phyloP scores from a whole-genome alignment of 345 rosid genomes.

The Raphanus sativus region DNA sequence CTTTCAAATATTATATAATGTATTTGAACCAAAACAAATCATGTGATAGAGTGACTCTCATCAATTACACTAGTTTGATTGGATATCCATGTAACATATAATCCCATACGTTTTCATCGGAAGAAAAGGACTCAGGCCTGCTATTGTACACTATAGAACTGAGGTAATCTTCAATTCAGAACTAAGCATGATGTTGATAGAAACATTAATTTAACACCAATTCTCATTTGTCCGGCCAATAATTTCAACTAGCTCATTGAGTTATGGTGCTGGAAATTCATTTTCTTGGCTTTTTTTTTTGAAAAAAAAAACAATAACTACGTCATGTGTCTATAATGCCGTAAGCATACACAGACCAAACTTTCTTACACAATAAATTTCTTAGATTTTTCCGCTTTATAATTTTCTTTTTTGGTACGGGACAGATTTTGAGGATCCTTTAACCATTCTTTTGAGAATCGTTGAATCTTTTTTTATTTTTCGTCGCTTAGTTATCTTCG shows the following conservation, averaged over 20 bases:
- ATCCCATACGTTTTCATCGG: not conserved
- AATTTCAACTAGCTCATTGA: constrained; percentile 12
- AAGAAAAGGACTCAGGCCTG: not conserved
- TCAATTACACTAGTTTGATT: no score
- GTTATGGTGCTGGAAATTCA: constrained; percentile 1
- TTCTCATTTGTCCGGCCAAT: not conserved
- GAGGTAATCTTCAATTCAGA: not conserved
- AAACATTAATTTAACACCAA: not conserved
- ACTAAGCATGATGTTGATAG: not conserved
- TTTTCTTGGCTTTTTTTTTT: not conserved
- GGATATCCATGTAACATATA: no score
- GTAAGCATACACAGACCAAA: constrained; percentile 32
- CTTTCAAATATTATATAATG: no score
- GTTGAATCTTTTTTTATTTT: not conserved
- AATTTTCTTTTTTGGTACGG: constrained; percentile 29
- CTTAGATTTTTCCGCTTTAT: constrained; percentile 21
- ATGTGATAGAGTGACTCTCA: not conserved
- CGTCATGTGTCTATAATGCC: constrained; percentile 22
- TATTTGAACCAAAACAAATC: not conserved
- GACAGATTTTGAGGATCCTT: constrained; percentile 42
- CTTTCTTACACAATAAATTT: constrained; percentile 29
- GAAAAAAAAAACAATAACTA: not conserved
- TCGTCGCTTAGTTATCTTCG: constrained; percentile 26
- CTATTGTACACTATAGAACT: not conserved
- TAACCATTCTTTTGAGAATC: constrained; percentile 36